Conservation (phyloP, 345 rosid species). For the Brassica nigra region DNA sequence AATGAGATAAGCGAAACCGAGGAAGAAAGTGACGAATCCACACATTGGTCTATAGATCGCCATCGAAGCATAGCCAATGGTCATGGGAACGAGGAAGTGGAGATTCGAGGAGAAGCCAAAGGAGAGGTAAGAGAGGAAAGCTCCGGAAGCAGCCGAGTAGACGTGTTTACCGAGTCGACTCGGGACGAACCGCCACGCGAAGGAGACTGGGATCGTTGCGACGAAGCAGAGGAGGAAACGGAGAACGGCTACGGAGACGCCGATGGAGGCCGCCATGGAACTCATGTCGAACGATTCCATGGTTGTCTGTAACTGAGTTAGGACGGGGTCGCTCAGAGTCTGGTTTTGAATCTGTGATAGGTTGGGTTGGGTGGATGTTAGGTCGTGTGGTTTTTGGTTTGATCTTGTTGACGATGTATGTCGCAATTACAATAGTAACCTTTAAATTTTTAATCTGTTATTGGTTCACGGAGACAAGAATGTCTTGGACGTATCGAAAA, state of each 20-base stretch:
- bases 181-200: slow-evolving; percentile 68
- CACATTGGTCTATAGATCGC: slow-evolving; percentile 60
- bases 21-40: slow-evolving; percentile 70
- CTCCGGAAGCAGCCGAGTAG: slow-evolving; percentile 72
- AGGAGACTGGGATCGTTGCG: slow-evolving; percentile 77
- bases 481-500: neutral
- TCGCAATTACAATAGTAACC: neutral
- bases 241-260: slow-evolving; percentile 81
- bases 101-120: slow-evolving; percentile 91
- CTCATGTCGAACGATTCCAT: slow-evolving; percentile 51
- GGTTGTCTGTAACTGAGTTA: neutral
- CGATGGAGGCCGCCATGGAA: slow-evolving; percentile 74
- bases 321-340: neutral
- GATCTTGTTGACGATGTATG: neutral
- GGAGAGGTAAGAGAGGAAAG: slow-evolving; percentile 68
- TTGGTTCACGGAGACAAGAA: neutral
- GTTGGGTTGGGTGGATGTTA: neutral
- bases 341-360: neutral
- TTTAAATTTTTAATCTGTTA: neutral
- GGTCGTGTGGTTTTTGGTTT: neutral
- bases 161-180: slow-evolving; percentile 62
- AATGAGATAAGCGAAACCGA: slow-evolving; percentile 83
- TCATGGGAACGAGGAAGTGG: slow-evolving; percentile 86
- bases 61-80: slow-evolving; percentile 77
- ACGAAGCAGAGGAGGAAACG: slow-evolving; percentile 86